Evolutionary conservation across 2,329 filamentous ascomycete species (phyloP).

Genomic region (Ascochyta viciae-villosae): DNA sequence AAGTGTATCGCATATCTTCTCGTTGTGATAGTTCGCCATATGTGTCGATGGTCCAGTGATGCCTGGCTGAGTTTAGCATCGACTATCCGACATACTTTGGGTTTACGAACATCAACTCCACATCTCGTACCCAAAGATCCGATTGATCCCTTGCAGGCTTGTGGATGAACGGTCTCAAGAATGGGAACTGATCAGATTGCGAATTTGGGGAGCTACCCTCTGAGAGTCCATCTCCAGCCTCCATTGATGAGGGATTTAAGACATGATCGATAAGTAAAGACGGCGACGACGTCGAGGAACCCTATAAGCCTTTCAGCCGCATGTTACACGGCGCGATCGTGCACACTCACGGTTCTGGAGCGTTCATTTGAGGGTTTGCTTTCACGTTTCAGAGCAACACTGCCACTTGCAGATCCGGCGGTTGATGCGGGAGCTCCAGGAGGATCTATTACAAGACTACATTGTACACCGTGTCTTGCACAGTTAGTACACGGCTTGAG

Average conservation of each 20-base stretch:
- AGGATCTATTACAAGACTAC: constrained; percentile 42
- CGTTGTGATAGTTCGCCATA: constrained; percentile 33
- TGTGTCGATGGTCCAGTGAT: constrained; percentile 43
- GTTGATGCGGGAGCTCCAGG: constrained; percentile 24
- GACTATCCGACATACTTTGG: background rate
- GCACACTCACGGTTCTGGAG: constrained; percentile 25
- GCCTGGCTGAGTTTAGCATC: constrained; percentile 23
- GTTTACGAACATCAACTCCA: constrained; percentile 43
- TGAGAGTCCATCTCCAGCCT: constrained; percentile 21
- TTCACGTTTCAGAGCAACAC: constrained; percentile 19
- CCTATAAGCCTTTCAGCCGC: constrained; percentile 17
- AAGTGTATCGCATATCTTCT: constrained; percentile 39
- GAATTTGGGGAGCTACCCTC: constrained; percentile 38
- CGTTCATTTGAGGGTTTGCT: constrained; percentile 22
- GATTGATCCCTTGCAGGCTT: constrained; percentile 26
- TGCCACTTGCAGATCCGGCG: constrained; percentile 18
- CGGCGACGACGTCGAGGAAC: constrained; percentile 22
- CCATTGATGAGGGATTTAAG: constrained; percentile 24
- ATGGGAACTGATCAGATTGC: constrained; percentile 40
- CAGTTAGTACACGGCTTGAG: constrained; percentile 49
- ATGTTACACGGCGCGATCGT: background rate
- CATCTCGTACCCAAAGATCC: constrained; percentile 42
- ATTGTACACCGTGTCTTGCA: constrained; percentile 46
- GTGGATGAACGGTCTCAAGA: constrained; percentile 41
- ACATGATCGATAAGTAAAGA: constrained; percentile 33